Base-by-base conservation (phyloP, 164 flowering plant genomes). In the Sedum album region DNA sequence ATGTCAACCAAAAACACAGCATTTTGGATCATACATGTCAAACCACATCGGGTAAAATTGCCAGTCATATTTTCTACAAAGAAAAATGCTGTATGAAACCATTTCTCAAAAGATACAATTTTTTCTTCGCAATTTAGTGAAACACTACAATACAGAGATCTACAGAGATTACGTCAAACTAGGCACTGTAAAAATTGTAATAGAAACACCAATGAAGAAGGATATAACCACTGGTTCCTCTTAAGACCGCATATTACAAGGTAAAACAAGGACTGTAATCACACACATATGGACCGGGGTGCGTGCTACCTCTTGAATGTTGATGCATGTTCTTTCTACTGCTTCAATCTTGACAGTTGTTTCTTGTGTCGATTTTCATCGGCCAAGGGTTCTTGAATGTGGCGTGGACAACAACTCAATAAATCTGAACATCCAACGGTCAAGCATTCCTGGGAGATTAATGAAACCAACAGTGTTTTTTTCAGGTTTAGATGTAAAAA, bases 371-470 rank as follows among this genome's bases (percentile, higher is more conserved):
- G 33, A 14, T 28, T 57, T 28, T 26, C 33, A 57, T 28, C 62
- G 31, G 62, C 31, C 20, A 57, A 57, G 62, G 28, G 62, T 57
- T 57, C 33, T 26, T 14, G 62, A 5, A 28, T 57, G 62, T 13
- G 62, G 62, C 28, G 26, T 57, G 31, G 20, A 26, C 33, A 57
- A 57, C 62, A 57, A 57, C 33, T 57, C 62, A 6, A 57, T 57
- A 57, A 57, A 57, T 28, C 35, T 57, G 62, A 11, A 28, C 62
- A 57, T 57, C 62, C 62, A 57, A 9, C 62, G 62, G 62, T 57
- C 62, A 30, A 57, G 62, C 62, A 57, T 57, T 28, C 62, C 62
- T 57, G 33, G n/a, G 62, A 57, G 6, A 23, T 55, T 2, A 25
- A 55, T 2, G 31, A 55, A 23, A 57, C 28, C 8, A 53, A 53